These are phyloP conservation scores for Pseudogymnoascus verrucosus DNA, from an alignment of 2,329 filamentous ascomycete genomes.

Conservation along the genomic window DNA sequence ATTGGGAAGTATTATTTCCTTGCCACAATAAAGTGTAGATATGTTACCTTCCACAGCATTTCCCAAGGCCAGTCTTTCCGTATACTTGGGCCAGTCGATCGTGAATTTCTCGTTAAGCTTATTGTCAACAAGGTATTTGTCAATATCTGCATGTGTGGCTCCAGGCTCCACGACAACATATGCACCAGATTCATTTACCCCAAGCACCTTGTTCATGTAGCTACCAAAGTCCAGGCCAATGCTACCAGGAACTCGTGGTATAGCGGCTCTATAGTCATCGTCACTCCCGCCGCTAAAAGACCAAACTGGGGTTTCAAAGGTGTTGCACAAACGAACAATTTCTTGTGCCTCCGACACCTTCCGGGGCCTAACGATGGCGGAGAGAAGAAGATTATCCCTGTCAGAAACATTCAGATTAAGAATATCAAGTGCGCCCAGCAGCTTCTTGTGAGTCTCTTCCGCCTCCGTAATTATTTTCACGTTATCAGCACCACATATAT, in stretches of 20 bases:
- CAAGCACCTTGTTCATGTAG: slow-evolving; percentile 44
- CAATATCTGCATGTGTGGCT: slow-evolving; percentile 43
- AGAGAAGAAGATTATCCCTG: slow-evolving; percentile 25
- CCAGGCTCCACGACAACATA: slow-evolving; percentile 47
- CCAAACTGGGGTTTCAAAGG: slow-evolving; percentile 39
- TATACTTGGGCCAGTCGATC: slow-evolving; percentile 36
- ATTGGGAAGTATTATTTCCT: slow-evolving; percentile 38
- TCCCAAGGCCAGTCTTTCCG: slow-evolving; percentile 37
- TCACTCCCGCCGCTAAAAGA: slow-evolving; percentile 43
- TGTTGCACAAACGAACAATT: slow-evolving; percentile 38
- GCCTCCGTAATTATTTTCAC: neutral
- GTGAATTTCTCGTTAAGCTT: slow-evolving; percentile 34
- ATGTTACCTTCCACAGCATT: slow-evolving; percentile 36
- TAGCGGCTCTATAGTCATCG: slow-evolving; percentile 47
- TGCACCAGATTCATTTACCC: slow-evolving; percentile 41
- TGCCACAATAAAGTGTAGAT: slow-evolving; percentile 32
- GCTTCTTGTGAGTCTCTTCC: neutral
- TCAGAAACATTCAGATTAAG: neutral
- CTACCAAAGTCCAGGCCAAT: slow-evolving; percentile 44
- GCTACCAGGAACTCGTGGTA: slow-evolving; percentile 43
- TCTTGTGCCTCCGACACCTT: slow-evolving; percentile 39
- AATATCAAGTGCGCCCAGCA: neutral
- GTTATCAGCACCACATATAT: neutral
- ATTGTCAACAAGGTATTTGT: slow-evolving; percentile 39
- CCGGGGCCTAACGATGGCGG: slow-evolving; percentile 35